A percentile compares a stretch with the other conserved stretches of the same genome.
These are phyloP conservation scores for Podaxis sp. DNA, from an alignment of 768 basidiomycete species.

Conservation along the genomic window DNA sequence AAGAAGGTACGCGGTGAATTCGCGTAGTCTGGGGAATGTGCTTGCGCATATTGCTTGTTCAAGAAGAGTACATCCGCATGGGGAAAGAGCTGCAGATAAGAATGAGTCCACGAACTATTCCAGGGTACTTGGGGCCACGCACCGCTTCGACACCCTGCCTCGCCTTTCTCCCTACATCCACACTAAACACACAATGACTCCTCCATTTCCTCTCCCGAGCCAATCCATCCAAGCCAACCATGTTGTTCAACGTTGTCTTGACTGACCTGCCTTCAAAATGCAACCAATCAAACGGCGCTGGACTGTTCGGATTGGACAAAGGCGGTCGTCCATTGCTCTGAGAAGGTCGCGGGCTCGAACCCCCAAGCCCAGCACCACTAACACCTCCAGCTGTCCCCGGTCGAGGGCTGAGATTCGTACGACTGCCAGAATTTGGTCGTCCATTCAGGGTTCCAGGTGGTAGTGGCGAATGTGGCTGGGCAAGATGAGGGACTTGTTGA, in stretches of 20 bases:
- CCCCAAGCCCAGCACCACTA: neutral
- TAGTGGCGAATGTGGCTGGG: conserved; percentile 31
- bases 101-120: neutral
- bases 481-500: conserved; percentile 32
- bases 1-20: conserved; percentile 74
- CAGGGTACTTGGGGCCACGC: conserved; percentile 28
- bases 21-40: conserved; percentile 56
- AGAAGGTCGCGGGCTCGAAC: conserved; percentile 30
- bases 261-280: conserved; percentile 83
- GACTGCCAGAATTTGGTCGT: neutral
- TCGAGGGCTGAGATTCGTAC: conserved; percentile 7
- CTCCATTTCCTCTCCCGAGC: conserved; percentile 85
- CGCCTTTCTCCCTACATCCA: conserved; percentile 73
- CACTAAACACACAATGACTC: conserved; percentile 75
- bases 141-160: conserved; percentile 81
- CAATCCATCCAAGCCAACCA: conserved; percentile 77
- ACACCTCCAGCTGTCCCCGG: neutral
- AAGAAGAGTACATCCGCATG: conserved; percentile 84
- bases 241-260: conserved; percentile 76
- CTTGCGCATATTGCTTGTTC: conserved; percentile 67
- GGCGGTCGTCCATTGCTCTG: conserved; percentile 27
- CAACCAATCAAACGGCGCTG: conserved; percentile 84
- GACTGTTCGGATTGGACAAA: conserved; percentile 48
- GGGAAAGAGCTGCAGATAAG: conserved; percentile 61
- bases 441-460: conserved; percentile 20